Evolutionary conservation across 1,284 basidiomycete species (phyloP).

Genomic region (Sporisorium reilianum): DNA sequence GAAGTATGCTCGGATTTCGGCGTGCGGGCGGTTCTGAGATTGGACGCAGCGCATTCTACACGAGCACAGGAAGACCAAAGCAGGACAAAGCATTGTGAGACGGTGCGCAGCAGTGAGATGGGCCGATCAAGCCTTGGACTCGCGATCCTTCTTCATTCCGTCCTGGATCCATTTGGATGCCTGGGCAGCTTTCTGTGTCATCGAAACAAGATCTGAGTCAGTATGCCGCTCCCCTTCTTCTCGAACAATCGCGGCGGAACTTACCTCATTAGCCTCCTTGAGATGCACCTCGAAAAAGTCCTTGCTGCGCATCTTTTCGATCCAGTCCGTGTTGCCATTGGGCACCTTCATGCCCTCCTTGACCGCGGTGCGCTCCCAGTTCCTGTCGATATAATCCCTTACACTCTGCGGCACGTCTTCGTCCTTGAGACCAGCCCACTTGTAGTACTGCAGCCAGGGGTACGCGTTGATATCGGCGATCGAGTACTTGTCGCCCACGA

Average conservation of each 20-base stretch:
- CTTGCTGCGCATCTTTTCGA: slow-evolving; percentile 39
- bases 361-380: slow-evolving; percentile 29
- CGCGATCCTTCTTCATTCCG: slow-evolving; percentile 49
- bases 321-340: slow-evolving; percentile 28
- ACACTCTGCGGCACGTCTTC: slow-evolving; percentile 39
- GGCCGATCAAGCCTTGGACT: slow-evolving; percentile 24
- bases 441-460: slow-evolving; percentile 53
- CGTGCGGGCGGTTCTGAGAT: not conserved
- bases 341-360: slow-evolving; percentile 43
- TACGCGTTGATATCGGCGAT: slow-evolving; percentile 60
- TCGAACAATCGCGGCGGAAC: not conserved
- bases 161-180: slow-evolving; percentile 47
- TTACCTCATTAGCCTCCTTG: slow-evolving; percentile 24
- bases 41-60: not conserved
- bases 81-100: not conserved
- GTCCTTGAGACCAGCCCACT: slow-evolving; percentile 39
- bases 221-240: too few species aligned
- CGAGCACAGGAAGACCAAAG: not conserved
- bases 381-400: slow-evolving; percentile 36
- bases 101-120: not conserved
- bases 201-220: not conserved
- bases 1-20: too few species aligned
- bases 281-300: slow-evolving; percentile 25
- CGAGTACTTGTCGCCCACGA: slow-evolving; percentile 58
- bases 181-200: slow-evolving; percentile 21